These are phyloP conservation scores for Hyphopichia fennica DNA, from an alignment of 1,139 yeast genomes.

Conservation along the genomic window DNA sequence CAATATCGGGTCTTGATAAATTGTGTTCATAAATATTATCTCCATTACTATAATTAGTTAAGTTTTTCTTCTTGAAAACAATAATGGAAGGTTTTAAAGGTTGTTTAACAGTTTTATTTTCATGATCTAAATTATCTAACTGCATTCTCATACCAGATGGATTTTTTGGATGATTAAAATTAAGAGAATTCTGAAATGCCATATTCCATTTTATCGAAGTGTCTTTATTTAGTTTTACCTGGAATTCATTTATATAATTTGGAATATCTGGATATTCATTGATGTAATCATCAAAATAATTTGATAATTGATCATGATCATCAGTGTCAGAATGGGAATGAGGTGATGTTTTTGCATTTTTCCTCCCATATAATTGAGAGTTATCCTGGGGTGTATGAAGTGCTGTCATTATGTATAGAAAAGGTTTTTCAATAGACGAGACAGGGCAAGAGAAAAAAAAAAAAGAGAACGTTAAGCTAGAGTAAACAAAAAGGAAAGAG, in stretches of 20 bases:
- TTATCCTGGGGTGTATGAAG: not conserved
- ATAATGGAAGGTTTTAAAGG: constrained; percentile 13
- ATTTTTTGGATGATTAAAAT: not conserved
- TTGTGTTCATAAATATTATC: constrained; percentile 21
- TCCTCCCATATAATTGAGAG: not conserved
- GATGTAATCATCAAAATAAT: constrained; percentile 6
- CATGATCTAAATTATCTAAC: not conserved
- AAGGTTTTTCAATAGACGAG: not conserved
- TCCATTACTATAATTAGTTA: constrained; percentile 11
- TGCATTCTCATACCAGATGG: not conserved
- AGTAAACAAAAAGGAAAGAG: too few relatives aligned
- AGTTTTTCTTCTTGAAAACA: constrained; percentile 23
- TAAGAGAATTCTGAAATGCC: not conserved
- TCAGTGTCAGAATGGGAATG: constrained; percentile 5
- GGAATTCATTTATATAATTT: constrained; percentile 16
- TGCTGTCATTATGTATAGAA: not conserved
- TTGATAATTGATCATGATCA: constrained; percentile 1
- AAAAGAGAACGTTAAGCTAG: too few relatives aligned
- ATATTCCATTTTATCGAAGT: not conserved
- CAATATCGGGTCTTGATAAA: constrained; percentile 14
- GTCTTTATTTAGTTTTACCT: constrained; percentile 10
- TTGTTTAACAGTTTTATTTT: not conserved
- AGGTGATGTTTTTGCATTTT: not conserved
- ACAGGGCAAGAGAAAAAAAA: not conserved
- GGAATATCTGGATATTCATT: constrained; percentile 13